Conservation (phyloP, 2,329 filamentous ascomycete species). For the Aspergillus ustus region DNA sequence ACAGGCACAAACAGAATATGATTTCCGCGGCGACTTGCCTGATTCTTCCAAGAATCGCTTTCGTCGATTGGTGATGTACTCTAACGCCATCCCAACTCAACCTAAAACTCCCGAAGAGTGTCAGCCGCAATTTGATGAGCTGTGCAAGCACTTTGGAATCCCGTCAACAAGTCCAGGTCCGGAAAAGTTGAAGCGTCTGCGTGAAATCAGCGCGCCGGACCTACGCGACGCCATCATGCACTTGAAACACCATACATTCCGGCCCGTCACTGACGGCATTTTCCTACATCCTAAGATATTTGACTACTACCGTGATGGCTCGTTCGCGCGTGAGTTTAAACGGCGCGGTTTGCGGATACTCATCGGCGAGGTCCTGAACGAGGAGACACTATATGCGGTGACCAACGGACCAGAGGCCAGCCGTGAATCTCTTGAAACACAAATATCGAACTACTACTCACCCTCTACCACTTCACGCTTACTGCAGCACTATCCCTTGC, state of each 20-base stretch:
- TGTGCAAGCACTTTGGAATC: conserved; percentile 44
- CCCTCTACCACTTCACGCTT: conserved; percentile 43
- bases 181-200: conserved; percentile 40
- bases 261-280: conserved; percentile 48
- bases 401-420: conserved; percentile 45
- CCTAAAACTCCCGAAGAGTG: conserved; percentile 45
- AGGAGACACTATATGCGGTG: conserved; percentile 50
- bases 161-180: conserved; percentile 22
- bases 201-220: conserved; percentile 36
- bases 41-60: conserved; percentile 39
- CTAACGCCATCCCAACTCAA: conserved; percentile 53
- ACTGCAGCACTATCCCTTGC: conserved; percentile 43
- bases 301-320: conserved; percentile 42
- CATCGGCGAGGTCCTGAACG: conserved; percentile 51
- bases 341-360: conserved; percentile 41
- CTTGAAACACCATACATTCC: conserved; percentile 53
- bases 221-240: conserved; percentile 42
- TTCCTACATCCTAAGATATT: conserved; percentile 48
- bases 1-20: conserved; percentile 42
- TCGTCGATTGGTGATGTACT: conserved; percentile 49
- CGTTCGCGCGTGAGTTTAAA: conserved; percentile 46
- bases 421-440: conserved; percentile 39
- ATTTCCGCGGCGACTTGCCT: conserved; percentile 34
- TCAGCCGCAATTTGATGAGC: conserved; percentile 50
- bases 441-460: conserved; percentile 52